Evolutionary conservation across 768 basidiomycete genomes (phyloP).

Genomic region (Mycena latifolia): DNA sequence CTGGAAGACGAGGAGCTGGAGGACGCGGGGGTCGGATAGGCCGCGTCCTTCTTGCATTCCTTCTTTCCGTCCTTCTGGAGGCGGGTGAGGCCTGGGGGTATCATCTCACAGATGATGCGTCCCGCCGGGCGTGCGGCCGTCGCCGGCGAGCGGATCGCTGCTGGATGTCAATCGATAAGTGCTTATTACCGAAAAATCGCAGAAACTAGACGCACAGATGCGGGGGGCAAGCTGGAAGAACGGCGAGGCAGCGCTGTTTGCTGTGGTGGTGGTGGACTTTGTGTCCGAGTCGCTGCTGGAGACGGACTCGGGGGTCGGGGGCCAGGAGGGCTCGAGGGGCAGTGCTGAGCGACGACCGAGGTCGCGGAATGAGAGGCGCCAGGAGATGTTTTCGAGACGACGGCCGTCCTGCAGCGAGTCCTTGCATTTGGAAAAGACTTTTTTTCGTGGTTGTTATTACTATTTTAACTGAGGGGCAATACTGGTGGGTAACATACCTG

Average conservation of each 20-base stretch:
- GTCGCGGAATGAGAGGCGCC: constrained; percentile 86
- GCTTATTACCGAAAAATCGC: neutral
- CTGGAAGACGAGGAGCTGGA: constrained; percentile 3
- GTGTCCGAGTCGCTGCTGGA: constrained; percentile 10
- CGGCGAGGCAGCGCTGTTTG: neutral
- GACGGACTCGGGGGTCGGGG: constrained; percentile 37
- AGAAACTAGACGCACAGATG: neutral
- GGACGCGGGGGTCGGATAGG: constrained; percentile 26
- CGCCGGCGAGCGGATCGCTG: neutral
- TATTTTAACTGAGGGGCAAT: neutral
- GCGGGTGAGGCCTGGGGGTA: constrained; percentile 20
- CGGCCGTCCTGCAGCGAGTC: constrained; percentile 83
- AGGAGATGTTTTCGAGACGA: constrained; percentile 88
- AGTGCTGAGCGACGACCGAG: neutral
- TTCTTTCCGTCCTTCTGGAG: constrained; percentile 15
- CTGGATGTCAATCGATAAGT: neutral
- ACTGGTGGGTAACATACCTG: constrained; percentile 67
- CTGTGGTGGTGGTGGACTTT: neutral
- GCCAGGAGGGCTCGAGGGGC: constrained; percentile 44
- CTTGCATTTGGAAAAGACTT: constrained; percentile 90
- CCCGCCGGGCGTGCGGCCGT: constrained; percentile 47
- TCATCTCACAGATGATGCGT: constrained; percentile 39
- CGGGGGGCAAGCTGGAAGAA: neutral
- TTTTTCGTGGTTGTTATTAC: neutral
- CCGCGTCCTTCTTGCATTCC: constrained; percentile 7